phyloP scores from a whole-genome alignment of 2,329 filamentous ascomycete genomes.

The Penicillium hordei region DNA sequence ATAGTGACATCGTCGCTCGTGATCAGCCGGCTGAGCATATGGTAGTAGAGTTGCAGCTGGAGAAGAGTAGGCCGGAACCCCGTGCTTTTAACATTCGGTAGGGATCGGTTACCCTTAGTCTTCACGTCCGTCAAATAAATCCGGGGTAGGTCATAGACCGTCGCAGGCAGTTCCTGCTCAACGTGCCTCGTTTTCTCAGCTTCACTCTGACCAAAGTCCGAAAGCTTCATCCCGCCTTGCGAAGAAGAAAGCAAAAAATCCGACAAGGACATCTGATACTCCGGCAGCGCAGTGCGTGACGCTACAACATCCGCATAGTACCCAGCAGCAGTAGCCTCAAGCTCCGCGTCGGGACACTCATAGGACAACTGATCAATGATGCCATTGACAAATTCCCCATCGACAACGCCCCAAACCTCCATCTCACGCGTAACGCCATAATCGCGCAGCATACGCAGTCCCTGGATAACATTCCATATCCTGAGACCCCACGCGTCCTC shows the following conservation, averaged over 20 bases:
- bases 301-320: constrained; percentile 40
- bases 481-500: constrained; percentile 81
- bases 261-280: constrained; percentile 48
- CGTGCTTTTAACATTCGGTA: constrained; percentile 60
- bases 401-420: constrained; percentile 80
- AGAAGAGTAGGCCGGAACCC: constrained; percentile 74
- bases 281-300: constrained; percentile 38
- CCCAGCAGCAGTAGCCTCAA: constrained; percentile 60
- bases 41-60: constrained; percentile 87
- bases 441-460: constrained; percentile 69
- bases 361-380: constrained; percentile 85
- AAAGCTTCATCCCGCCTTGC: constrained; percentile 36
- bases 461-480: constrained; percentile 90
- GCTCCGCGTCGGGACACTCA: constrained; percentile 68
- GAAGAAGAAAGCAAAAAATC: constrained; percentile 45
- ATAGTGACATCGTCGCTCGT: constrained; percentile 71
- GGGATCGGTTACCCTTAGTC: constrained; percentile 63
- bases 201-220: constrained; percentile 26
- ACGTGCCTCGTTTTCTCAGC: constrained; percentile 7
- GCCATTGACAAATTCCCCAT: constrained; percentile 81
- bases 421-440: constrained; percentile 72
- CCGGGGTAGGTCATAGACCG: constrained; percentile 32
- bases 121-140: constrained; percentile 89
- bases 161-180: constrained; percentile 16
- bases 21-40: constrained; percentile 70